Evolutionary conservation across 345 rosid species (phyloP), one percentile per base, ranked within the genome.

Genomic region (Pistacia integerrima): DNA sequence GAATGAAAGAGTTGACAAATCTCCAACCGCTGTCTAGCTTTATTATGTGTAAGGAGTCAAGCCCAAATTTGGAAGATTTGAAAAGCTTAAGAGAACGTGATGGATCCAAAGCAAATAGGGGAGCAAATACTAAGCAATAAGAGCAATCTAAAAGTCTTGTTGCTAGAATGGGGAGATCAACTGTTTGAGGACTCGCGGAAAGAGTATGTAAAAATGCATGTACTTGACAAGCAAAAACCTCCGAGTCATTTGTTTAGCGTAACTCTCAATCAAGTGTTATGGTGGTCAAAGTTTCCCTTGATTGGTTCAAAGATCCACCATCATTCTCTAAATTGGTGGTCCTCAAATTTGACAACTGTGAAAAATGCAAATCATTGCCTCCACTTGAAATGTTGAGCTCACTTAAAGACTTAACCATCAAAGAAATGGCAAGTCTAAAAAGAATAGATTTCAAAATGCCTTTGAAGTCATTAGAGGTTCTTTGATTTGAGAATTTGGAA

Each of bases 31-130:
- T 25, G 25, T 25, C 25, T 25, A 25, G 1, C 1, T 25, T 25
- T 25, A 25, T 81, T 46, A 73, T 85, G 57, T 74, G 82, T 13
- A 46, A 79, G 55, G 74, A 10, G 3, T 14, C 28, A 0, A 74
- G 70, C 5, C 46, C 76, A 0, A 2, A 56, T 51, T 64, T 81
- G 35, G 36, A 57, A 51, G 82, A 79, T 52, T 73, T 85, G 70
- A 73, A 69, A 36, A 63, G 38, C 52, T 64, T 83, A 13, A 18
- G 63, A 76, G 0, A 78, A 18, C 35, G 11, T 64, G 28, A 64
- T 9, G 1, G 52, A 64, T 38, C 0, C 8, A 2, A 36, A 36
- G 5, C 41, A 36, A 36, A 36, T 36, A 36, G 5, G 4, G 5
- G 41, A 0, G 41, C 41, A 36, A 36, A 36, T 36, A 36, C 41